A percentile compares a stretch with the other conserved stretches of the same genome.
Evolutionary conservation across 129 eudicot genomes (phyloP).

Genomic region (Ambrosia trifida): DNA sequence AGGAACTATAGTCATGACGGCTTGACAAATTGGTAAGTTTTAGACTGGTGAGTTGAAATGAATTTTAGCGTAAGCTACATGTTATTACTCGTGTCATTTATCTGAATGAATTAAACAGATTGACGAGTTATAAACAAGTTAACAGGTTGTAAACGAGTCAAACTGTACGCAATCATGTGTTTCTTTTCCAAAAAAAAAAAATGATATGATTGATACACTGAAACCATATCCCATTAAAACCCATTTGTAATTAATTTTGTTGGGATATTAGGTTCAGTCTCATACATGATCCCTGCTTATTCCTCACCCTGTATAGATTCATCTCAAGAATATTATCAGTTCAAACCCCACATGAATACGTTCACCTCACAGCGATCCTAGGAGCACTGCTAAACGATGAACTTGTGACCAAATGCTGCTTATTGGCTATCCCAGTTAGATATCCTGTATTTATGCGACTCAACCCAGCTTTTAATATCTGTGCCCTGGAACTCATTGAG

Average conservation of each 20-base stretch:
- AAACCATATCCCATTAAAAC: slow-evolving; percentile 10
- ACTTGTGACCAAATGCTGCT: slow-evolving; percentile 48
- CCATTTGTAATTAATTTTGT: background rate
- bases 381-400: slow-evolving; percentile 46
- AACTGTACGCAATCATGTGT: background rate
- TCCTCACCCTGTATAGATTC: slow-evolving; percentile 14
- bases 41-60: too few species aligned
- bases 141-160: too few species aligned
- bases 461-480: slow-evolving; percentile 19
- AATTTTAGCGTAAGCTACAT: too few species aligned
- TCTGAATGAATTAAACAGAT: too few species aligned
- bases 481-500: slow-evolving; percentile 34
- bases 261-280: background rate
- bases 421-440: slow-evolving; percentile 50
- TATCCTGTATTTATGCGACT: slow-evolving; percentile 39
- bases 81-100: too few species aligned
- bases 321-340: background rate
- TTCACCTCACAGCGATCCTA: slow-evolving; percentile 27
- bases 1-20: too few species aligned
- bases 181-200: background rate
- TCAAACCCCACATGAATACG: background rate
- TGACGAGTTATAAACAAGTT: too few species aligned
- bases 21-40: too few species aligned
- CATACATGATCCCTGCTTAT: slow-evolving; percentile 11
- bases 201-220: too few species aligned